Base-by-base conservation (phyloP, 192 early-diverging fungal genomes). In the Gaertneriomyces semiglobifer region DNA sequence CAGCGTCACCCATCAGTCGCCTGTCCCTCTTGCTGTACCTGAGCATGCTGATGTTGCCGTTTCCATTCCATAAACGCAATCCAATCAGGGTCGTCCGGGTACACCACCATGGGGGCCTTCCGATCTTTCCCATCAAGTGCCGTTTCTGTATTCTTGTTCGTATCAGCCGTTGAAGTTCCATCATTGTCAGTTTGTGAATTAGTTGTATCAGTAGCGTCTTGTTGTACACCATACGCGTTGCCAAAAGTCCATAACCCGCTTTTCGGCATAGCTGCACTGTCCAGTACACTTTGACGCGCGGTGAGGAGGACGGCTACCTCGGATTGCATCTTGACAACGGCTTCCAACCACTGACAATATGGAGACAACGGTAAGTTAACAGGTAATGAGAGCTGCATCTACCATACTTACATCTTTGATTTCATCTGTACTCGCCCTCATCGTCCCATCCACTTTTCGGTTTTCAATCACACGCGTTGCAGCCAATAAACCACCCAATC, bases 281-380 rank as follows among this genome's bases (percentile, higher is more conserved):
- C 2, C 25, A 33, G 25, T 16, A 48, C 66, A 5, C 43, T 48
- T 9, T 16, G 42, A 25, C 65, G 56, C 58, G 43, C 40, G 11
- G 19, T 18, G 5, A 72, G 11, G 38, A 59, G 46, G 53, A 41
- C 6, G 12, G 73, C 73, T 12, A 74, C 18, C 44, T 74, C 73
- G 6, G 64, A 51, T 46, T 74, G 73, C 44, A 74, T 54, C 55
- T 40, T 16, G 2, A 50, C 25, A 5, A 74, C 62, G 54, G 68
- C 62, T 61, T 72, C 60, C 1, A 74, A 56, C 73, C 73, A 74
- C 73, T 74, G 61, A 12, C 12, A 20, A n/a, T 38, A 59, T 40
- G 11, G 12, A 66, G 66, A 46, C 6, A 33, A 67, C 3, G 12
- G 40, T 14, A 14, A 25, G 44, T 58, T 7, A 5, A 65, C 2